phyloP scores from a whole-genome alignment of 225 moss, liverwort and hornwort genomes.

The Marchantia polymorpha region DNA sequence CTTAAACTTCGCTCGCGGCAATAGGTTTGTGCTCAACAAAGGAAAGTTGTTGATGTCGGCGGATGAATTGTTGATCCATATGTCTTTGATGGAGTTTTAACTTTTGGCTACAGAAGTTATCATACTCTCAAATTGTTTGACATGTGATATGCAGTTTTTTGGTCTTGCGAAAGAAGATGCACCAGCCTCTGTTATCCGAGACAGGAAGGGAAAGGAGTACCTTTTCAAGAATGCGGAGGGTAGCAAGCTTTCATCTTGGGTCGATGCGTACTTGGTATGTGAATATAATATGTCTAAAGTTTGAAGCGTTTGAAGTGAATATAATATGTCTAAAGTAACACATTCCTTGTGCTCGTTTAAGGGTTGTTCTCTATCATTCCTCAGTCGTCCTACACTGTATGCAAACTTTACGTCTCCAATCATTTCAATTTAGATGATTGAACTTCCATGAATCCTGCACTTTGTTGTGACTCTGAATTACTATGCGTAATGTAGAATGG shows the following conservation, averaged over 20 bases:
- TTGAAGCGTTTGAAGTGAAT: too few relatives aligned
- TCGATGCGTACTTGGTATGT: conserved; percentile 68
- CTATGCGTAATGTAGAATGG: conserved; percentile 53
- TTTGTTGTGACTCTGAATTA: neutral
- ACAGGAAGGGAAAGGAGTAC: conserved; percentile 48
- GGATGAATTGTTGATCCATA: neutral
- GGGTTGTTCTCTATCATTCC: neutral
- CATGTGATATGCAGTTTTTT: conserved; percentile 60
- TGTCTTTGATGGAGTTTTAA: neutral
- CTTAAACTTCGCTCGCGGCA: neutral
- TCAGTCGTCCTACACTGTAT: neutral
- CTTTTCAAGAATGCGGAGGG: conserved; percentile 48
- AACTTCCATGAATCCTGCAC: too few relatives aligned
- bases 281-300: too few relatives aligned
- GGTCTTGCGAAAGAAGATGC: conserved; percentile 55
- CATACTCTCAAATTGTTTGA: neutral
- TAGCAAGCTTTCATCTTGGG: conserved; percentile 58
- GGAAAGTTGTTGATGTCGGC: neutral
- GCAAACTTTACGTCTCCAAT: neutral
- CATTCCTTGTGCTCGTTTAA: neutral
- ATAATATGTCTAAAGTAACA: too few relatives aligned
- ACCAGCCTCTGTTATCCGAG: conserved; percentile 78
- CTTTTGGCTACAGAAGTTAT: neutral
- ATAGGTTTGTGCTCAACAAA: neutral
- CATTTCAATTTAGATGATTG: neutral